Percentiles rank a stretch among this genome's conserved stretches.
Evolutionary conservation across 2,329 filamentous ascomycete species (phyloP).

Genomic region (Apiospora arundinis): DNA sequence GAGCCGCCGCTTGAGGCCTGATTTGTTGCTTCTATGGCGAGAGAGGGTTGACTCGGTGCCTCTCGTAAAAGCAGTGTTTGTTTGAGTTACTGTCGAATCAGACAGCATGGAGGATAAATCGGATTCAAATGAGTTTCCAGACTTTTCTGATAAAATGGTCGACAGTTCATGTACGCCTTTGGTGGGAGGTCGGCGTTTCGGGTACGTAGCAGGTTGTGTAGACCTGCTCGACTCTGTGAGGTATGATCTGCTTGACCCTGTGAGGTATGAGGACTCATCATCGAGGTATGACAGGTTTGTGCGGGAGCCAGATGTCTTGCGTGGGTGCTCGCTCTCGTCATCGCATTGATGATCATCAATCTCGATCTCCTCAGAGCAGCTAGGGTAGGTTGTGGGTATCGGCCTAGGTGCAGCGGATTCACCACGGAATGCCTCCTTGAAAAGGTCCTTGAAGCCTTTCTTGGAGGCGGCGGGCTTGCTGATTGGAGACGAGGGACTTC

Average conservation of each 20-base stretch:
- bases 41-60: slow-evolving; percentile 52
- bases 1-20: slow-evolving; percentile 73
- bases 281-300: slow-evolving; percentile 42
- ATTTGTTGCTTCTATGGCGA: slow-evolving; percentile 54
- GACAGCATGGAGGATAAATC: slow-evolving; percentile 58
- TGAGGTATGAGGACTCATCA: slow-evolving; percentile 38
- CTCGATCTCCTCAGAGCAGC: slow-evolving; percentile 49
- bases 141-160: slow-evolving; percentile 62
- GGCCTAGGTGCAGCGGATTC: slow-evolving; percentile 59
- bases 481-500: slow-evolving; percentile 54
- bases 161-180: slow-evolving; percentile 62
- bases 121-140: slow-evolving; percentile 52
- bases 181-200: slow-evolving; percentile 54
- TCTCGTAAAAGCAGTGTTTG: slow-evolving; percentile 53
- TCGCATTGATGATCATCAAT: slow-evolving; percentile 34
- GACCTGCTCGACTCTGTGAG: slow-evolving; percentile 37
- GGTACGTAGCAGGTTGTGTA: slow-evolving; percentile 26
- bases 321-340: slow-evolving; percentile 38
- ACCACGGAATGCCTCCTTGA: slow-evolving; percentile 68
- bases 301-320: slow-evolving; percentile 41
- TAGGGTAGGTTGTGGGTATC: slow-evolving; percentile 55
- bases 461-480: slow-evolving; percentile 56
- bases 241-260: slow-evolving; percentile 36
- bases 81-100: slow-evolving; percentile 60
- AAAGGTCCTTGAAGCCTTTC: slow-evolving; percentile 61